phyloP scores from a whole-genome alignment of 306 rosid species.

The Fagus sylvatica region DNA sequence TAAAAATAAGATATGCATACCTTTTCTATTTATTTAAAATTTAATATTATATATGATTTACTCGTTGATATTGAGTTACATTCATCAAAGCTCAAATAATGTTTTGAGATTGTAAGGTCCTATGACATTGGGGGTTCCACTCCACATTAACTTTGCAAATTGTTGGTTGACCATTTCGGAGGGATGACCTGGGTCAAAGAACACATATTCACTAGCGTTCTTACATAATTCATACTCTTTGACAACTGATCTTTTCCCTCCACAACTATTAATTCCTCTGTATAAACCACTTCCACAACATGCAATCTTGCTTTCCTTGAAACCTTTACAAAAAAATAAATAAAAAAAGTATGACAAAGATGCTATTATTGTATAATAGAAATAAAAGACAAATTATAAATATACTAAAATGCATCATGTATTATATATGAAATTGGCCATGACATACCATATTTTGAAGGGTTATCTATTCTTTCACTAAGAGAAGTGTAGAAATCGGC shows the following conservation, averaged over 20 bases:
- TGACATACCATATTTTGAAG: slow-evolving; percentile 41
- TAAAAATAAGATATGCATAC: no score
- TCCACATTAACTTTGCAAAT: slow-evolving; percentile 31
- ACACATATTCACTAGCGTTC: slow-evolving; percentile 24
- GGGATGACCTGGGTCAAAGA: slow-evolving; percentile 39
- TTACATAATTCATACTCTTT: slow-evolving; percentile 29
- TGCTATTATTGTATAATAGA: no score
- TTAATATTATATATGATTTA: no score
- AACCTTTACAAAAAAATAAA: slow-evolving; percentile 12
- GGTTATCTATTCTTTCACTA: slow-evolving; percentile 10
- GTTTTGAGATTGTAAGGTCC: slow-evolving; percentile 33
- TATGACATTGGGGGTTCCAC: slow-evolving; percentile 8
- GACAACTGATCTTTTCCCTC: slow-evolving; percentile 28
- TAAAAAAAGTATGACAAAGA: no score
- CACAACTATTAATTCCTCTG: slow-evolving; percentile 42
- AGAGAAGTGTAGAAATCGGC: slow-evolving; percentile 1
- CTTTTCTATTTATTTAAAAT: no score
- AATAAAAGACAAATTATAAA: no score
- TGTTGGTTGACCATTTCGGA: slow-evolving; percentile 28
- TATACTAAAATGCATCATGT: neutral
- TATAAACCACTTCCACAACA: slow-evolving; percentile 46
- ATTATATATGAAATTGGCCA: neutral
- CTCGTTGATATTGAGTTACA: no score
- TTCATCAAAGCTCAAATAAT: slow-evolving; percentile 1
- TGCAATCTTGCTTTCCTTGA: slow-evolving; percentile 38